These are phyloP conservation scores for Trichophyton rubrum DNA, from an alignment of 2,329 filamentous ascomycete species.

Conservation along the genomic window DNA sequence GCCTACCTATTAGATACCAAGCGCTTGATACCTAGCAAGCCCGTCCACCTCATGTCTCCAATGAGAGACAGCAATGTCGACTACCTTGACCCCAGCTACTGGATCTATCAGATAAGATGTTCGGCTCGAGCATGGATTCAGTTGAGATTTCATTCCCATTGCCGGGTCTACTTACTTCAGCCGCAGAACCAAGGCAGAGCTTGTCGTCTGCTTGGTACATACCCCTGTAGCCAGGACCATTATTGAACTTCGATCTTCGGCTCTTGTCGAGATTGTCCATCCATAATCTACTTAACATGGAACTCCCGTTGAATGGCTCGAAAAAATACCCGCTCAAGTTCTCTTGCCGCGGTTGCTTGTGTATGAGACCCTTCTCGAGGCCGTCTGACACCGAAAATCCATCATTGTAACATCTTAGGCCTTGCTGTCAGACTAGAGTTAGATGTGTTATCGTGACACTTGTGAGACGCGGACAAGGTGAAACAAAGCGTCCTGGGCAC, in stretches of 20 bases:
- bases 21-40: too few relatives aligned
- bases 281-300: too few relatives aligned
- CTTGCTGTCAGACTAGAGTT: not conserved
- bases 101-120: not conserved
- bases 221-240: not conserved
- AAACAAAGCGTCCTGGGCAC: not conserved
- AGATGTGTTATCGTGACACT: not conserved
- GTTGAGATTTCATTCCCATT: not conserved
- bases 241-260: not conserved
- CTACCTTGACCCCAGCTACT: not conserved
- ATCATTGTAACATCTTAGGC: not conserved
- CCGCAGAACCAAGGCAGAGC: not conserved
- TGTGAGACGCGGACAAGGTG: not conserved
- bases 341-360: not conserved
- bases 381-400: not conserved
- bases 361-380: not conserved
- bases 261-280: too few relatives aligned
- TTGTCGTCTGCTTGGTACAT: not conserved
- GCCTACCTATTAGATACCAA: not conserved
- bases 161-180: not conserved
- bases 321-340: not conserved
- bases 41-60: not conserved
- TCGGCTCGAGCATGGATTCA: not conserved
- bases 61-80: not conserved
- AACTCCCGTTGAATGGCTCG: too few relatives aligned